Evolutionary conservation across 495 filamentous ascomycete species (phyloP), one percentile per base, ranked within the genome.

Genomic region (Aspergillus avenaceus): DNA sequence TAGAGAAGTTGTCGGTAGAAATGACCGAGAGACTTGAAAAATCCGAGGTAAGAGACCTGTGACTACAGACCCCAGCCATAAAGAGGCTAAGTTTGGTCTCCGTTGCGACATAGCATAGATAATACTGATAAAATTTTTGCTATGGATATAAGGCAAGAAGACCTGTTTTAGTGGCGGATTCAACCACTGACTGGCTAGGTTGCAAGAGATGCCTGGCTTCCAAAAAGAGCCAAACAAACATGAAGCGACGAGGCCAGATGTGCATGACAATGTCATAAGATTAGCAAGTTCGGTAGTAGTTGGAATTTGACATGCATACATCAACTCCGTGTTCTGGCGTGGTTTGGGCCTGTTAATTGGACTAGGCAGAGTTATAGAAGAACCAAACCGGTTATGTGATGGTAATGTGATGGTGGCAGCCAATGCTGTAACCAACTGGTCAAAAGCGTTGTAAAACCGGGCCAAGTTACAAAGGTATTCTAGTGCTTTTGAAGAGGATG

Each of bases 151-250:
- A n/a, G 47, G 4, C 34, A 36, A 29, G 3, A 19, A 7, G 9
- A 49, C 9, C 22, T 49, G 14, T 23, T 49, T 23, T 24, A 49
- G 5, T 6, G 47, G 8, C 11, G 47, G 47, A 18, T 52, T 46
- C 1, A 45, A 28, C 49, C 49, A 52, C 27, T 52, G 14, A 31
- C 49, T 52, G n/a, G 41, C 21, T 16, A 52, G 27, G 21, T 52
- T 52, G 41, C 49, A 52, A 38, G 49, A 4, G 7, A 45, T 52
- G 8, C 49, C 41, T 14, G 19, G 41, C 22, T 52, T 41, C 49
- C 49, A 52, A n/a, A 52, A 38, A 12, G 27, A 16, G 7, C 49
- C 41, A 28, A 38, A 24, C 29, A 52, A 27, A 45, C 26, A 52
- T 13, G 49, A 52, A 1, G 41, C 18, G 36, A 52, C 7, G 16